Evolutionary conservation across 2,329 filamentous ascomycete genomes (phyloP).

Genomic region (Orbilia brochopaga): DNA sequence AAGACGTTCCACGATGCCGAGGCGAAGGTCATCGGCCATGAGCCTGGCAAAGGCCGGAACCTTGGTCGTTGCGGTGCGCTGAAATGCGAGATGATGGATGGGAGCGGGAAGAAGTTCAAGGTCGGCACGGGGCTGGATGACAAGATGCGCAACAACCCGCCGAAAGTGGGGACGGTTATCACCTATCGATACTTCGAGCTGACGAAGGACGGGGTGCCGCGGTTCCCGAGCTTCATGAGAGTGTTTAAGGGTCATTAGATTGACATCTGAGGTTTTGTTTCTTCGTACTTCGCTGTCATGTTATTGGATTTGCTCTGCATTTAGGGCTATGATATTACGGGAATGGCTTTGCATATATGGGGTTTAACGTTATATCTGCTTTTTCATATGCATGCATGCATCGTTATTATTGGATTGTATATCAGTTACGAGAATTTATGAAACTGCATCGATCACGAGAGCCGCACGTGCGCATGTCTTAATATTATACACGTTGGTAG

Average conservation of each 20-base stretch:
- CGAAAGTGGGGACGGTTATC: constrained; percentile 53
- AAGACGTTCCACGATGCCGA: constrained; percentile 55
- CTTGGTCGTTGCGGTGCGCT: constrained; percentile 52
- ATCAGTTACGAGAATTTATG: too few species aligned
- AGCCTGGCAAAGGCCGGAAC: constrained; percentile 54
- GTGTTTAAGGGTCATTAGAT: constrained; percentile 53
- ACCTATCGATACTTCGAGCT: constrained; percentile 55
- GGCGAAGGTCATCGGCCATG: constrained; percentile 54
- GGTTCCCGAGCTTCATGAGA: constrained; percentile 54
- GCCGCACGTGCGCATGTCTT: too few species aligned
- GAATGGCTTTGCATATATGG: background rate
- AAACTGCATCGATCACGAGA: too few species aligned
- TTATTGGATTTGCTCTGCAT: background rate
- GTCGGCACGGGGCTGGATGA: constrained; percentile 55
- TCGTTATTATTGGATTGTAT: too few species aligned
- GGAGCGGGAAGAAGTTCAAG: constrained; percentile 54
- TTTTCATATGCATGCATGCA: too few species aligned
- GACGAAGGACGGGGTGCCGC: constrained; percentile 53
- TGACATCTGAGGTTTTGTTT: constrained; percentile 9
- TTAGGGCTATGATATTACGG: background rate
- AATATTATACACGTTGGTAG: too few species aligned
- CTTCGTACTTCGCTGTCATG: background rate
- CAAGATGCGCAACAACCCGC: constrained; percentile 53
- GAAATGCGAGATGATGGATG: constrained; percentile 55
- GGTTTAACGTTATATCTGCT: too few species aligned